Base-by-base conservation (phyloP, 75 land plant genomes). In the Pseudotsuga menziesii region DNA sequence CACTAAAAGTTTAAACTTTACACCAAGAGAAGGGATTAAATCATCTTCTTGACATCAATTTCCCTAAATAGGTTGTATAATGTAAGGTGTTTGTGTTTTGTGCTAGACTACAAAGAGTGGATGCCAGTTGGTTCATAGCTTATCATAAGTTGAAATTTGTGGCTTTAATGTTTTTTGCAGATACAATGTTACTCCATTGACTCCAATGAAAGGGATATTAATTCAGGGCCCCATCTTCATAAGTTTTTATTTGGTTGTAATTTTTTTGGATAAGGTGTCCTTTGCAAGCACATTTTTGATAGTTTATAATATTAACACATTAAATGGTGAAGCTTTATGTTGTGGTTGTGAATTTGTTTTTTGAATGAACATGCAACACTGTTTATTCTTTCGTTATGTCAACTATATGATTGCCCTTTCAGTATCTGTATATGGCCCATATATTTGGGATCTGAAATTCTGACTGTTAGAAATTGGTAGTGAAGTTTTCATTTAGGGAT, bases 181-280 rank as follows among this genome's bases (percentile, higher is more conserved):
- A 76, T 81, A 94, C 78, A 89, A 92, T 8, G 92, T 91, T 20
- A 82, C 78, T 72, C 95, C 99, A 23, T 86, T 89, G 52, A 87
- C 93, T 71, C 98, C 95, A 27, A 23, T 97, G 81, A 89, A 92
- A 77, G 99, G 99, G 56, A 77, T 88, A 5, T 75, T 97, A 35
- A 83, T 94, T 44, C 94, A 92, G 81, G 98, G 89, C 22, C 99
- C 99, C 11, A 58, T 97, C 32, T 97, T 97, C 85, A 77, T 94
- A 62, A 86, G 93, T 64, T 94, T 94, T 80, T 97, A 86, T 82
- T 86, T 97, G 59, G 99, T 91, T 76, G 99, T 92, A 84, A 89
- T 92, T 79, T 67, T 83, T 69, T 36, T 11, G 54, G 22, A 39
- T 2, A 41, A n/a, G 52, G 72, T 19, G 41, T 69, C 7, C 23